These are phyloP conservation scores for Samsoniella hepiali DNA, from an alignment of 2,329 filamentous ascomycete genomes.

Conservation along the genomic window DNA sequence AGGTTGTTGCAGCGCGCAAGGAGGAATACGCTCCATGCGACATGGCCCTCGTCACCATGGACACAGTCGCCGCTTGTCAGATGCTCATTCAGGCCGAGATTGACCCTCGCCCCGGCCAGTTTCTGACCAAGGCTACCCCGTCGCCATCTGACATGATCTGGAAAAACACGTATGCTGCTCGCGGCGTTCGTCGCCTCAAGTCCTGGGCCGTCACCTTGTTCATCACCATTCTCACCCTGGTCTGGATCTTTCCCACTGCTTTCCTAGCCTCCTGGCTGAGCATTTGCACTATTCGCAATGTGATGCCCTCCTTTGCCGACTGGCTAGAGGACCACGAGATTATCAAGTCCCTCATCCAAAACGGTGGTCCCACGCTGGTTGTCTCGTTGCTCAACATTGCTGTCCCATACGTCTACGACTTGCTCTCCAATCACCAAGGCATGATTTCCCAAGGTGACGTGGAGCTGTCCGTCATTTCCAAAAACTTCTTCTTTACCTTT, in stretches of 20 bases:
- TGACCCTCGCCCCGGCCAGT: constrained; percentile 80
- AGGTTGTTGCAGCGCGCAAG: constrained; percentile 66
- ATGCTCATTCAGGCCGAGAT: constrained; percentile 96
- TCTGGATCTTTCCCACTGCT: constrained; percentile 83
- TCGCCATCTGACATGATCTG: constrained; percentile 92
- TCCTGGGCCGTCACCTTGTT: constrained; percentile 81
- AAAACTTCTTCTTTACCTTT: constrained; percentile 99
- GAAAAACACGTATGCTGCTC: constrained; percentile 84
- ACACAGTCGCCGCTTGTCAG: constrained; percentile 86
- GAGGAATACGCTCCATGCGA: constrained; percentile 76
- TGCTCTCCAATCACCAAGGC: constrained; percentile 84
- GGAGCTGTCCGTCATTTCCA: constrained; percentile 90
- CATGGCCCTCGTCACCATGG: constrained; percentile 95
- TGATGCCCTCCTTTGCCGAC: constrained; percentile 67
- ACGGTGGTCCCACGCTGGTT: constrained; percentile 79
- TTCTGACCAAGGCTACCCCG: constrained; percentile 82
- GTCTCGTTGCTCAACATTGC: constrained; percentile 84
- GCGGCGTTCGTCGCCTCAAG: constrained; percentile 68
- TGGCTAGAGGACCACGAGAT: constrained; percentile 66
- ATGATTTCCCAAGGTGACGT: constrained; percentile 95
- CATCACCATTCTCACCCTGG: constrained; percentile 77
- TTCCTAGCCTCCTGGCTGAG: constrained; percentile 77
- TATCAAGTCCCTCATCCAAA: constrained; percentile 74
- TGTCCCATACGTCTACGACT: constrained; percentile 94
- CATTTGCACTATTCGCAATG: constrained; percentile 71